Base-by-base conservation (phyloP, 768 basidiomycete genomes). In the Lactarius evosmus region DNA sequence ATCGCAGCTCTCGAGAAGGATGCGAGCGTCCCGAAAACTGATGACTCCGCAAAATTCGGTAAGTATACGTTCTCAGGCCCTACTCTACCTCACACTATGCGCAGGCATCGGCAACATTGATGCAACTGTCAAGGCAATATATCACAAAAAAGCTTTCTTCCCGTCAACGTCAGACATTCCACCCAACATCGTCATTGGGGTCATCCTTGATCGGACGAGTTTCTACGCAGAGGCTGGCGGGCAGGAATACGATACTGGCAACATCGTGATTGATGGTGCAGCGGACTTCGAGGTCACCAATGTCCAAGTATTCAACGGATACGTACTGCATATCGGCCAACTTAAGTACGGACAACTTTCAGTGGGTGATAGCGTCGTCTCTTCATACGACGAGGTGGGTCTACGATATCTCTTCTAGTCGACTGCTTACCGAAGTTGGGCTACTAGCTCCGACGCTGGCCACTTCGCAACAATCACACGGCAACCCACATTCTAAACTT, bases 161-260 rank as follows among this genome's bases (percentile, higher is more conserved):
- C 70, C 74, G 11, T 88, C 91, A 0, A 92, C 95, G 4, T 72
- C 77, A 36, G 77, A 78, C 44, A 82, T 96, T 51, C 84, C 90
- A 0, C 77, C 82, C n/a, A 84, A 80, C 64, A 74, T 83, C 5
- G 75, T 80, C 7, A 93, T 99, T 73, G 97, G 97, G 49, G 71
- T 99, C 55, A 74, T 99, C 32, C 86, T 99, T 56, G 92, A 98
- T 77, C 83, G 83, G 51, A 98, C 97, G 4, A 93, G 89, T 77
- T 98, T 98, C 76, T 99, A 99, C 67, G 95, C 97, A 7, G 97
- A 99, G 77, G 83, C 93, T 40, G 97, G 97, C 70, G 97, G 97
- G 30, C 97, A 99, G 73, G 96, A 98, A 76, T 86, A 91, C 70
- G 97, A 99, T 73, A 98, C 93, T 0, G 97, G 97, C 60, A 91